Evolutionary conservation across 805 yeast genomes (phyloP), one percentile per base, ranked within the genome.

Genomic region (Hanseniaspora lachancei): DNA sequence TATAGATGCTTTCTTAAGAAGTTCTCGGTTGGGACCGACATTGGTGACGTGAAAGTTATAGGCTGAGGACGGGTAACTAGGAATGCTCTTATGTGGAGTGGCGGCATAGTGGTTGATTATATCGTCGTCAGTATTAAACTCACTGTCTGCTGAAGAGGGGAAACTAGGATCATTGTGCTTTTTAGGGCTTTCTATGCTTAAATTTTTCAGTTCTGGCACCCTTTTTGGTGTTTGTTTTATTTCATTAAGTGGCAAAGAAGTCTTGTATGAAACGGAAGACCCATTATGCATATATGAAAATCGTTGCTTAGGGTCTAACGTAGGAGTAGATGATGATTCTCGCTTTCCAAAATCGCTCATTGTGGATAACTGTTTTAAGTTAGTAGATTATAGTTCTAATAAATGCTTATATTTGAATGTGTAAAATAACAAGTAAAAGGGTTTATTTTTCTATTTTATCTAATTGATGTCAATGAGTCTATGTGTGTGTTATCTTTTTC

Each of bases 81-180:
- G 27, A 5, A 18, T 27, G 2, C 8, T 10, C 18, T 15, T 21
- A 2, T 36, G n/a, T 8, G 55, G 55, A 5, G 55, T 23, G 9
- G 5, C n/a, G 2, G 43, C 29, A 24, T 51, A 51, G 16, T 51
- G 55, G 20, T 51, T 51, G 13, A 51, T 43, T 5, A 51, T 51
- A 20, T 51, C 55, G n/a, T 51, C 55, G 24, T 42, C 48, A 9
- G 49, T 43, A 15, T 51, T 44, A 6, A 24, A 8, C 6, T 51
- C 55, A 27, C 55, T 51, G 16, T 36, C 39, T 3, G 36, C 55
- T 16, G 44, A 36, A 8, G 44, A 24, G 2, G 43, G 43, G 2
- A 44, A 23, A 12, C 29, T 36, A 13, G 20, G 10, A 9, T 51
- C 21, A 5, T 35, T 35, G 10, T 5, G 5, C 8, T 18, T 23